Evolutionary conservation across 169 alveolate genomes (phyloP).

Genomic region (Plasmodium gaboni): DNA sequence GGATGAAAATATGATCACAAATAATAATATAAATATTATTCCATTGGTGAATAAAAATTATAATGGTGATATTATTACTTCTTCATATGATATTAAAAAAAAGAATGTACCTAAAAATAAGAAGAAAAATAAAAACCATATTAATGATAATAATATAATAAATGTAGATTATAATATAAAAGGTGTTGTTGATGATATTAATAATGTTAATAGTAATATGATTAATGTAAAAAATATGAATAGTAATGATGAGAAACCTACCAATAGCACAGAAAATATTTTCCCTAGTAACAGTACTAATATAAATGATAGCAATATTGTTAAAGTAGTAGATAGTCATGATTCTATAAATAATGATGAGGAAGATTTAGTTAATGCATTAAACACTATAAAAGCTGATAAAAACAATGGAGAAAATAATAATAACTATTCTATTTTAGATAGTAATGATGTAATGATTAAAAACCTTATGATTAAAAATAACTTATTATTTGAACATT

Average conservation of each 20-base stretch:
- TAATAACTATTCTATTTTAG: too few relatives aligned
- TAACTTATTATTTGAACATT: too few relatives aligned
- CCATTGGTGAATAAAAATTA: conserved; percentile 1
- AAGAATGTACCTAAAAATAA: neutral
- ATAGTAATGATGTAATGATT: conserved; percentile 4
- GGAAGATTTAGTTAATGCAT: neutral
- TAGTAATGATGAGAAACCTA: neutral
- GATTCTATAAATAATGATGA: neutral
- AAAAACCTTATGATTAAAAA: neutral
- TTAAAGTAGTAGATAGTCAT: neutral
- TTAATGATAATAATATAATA: neutral
- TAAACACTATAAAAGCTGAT: conserved; percentile 13
- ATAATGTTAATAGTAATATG: neutral
- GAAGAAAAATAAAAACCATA: neutral
- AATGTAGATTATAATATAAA: neutral
- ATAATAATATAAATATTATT: conserved; percentile 24
- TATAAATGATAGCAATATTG: neutral
- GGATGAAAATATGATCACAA: conserved; percentile 3
- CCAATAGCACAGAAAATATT: neutral
- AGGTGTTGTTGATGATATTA: neutral
- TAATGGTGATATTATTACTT: conserved; percentile 3
- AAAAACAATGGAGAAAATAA: neutral
- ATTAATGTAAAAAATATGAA: neutral
- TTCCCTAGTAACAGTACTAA: neutral
- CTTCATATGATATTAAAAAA: conserved; percentile 22